Conservation (phyloP, 2,329 filamentous ascomycete genomes). For the Cercospora sp. region DNA sequence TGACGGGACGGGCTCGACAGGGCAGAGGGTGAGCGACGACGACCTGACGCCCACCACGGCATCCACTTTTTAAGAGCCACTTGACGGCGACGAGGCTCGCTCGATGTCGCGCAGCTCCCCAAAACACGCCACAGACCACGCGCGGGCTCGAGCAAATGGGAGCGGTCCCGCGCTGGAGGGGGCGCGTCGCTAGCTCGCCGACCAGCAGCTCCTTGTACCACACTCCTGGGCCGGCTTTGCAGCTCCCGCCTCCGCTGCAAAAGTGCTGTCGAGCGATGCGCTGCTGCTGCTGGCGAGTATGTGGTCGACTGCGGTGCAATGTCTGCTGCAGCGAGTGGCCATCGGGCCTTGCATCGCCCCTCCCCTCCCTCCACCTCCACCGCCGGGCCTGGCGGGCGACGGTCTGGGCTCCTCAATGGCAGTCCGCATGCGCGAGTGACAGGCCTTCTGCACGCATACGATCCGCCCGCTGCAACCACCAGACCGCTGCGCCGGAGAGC, state of each 20-base stretch:
- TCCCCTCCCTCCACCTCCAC: neutral
- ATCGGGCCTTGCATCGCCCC: neutral
- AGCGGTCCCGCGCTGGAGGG: slow-evolving; percentile 12
- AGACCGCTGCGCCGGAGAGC: slow-evolving; percentile 21
- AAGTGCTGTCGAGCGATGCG: neutral
- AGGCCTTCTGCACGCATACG: slow-evolving; percentile 17
- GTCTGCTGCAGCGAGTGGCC: neutral
- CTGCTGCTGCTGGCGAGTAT: neutral
- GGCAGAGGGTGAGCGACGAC: neutral
- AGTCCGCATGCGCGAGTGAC: slow-evolving; percentile 14
- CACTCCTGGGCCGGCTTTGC: slow-evolving; percentile 8
- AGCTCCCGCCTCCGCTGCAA: slow-evolving; percentile 9
- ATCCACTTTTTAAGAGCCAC: slow-evolving; percentile 11
- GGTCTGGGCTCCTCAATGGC: neutral
- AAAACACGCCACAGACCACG: slow-evolving; percentile 12
- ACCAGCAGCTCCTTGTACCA: slow-evolving; percentile 4
- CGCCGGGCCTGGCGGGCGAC: neutral
- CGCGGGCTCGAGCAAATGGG: slow-evolving; percentile 20
- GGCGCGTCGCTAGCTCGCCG: neutral
- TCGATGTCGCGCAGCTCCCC: slow-evolving; percentile 17
- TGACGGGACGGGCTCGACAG: neutral
- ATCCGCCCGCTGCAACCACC: slow-evolving; percentile 17
- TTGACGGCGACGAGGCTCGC: neutral
- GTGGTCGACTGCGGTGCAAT: slow-evolving; percentile 6
- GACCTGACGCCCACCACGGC: neutral